phyloP scores from a whole-genome alignment of 2,329 filamentous ascomycete genomes.

The Hansfordia pulvinata region DNA sequence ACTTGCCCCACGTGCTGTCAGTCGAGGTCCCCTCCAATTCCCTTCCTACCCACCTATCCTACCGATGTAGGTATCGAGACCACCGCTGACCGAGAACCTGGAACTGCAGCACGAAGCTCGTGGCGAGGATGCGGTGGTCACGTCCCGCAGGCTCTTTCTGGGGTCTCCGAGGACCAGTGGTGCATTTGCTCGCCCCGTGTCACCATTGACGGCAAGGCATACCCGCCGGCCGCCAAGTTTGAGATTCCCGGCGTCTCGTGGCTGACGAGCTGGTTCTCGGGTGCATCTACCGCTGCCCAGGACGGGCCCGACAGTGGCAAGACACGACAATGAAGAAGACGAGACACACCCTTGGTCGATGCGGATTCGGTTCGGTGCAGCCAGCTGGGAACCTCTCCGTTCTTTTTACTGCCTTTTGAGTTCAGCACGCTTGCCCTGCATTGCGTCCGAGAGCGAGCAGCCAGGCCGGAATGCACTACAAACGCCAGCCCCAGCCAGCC shows the following conservation, averaged over 20 bases:
- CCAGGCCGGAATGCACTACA: too few species aligned
- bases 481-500: too few species aligned
- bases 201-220: constrained; percentile 27
- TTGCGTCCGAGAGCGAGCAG: too few species aligned
- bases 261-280: constrained; percentile 17
- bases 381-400: too few species aligned
- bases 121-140: constrained; percentile 37
- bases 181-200: constrained; percentile 31
- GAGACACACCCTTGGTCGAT: too few species aligned
- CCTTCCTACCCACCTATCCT: background rate
- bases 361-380: too few species aligned
- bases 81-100: background rate
- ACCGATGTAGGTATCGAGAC: background rate
- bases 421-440: too few species aligned
- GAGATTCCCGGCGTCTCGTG: constrained; percentile 24
- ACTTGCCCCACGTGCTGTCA: constrained; percentile 10
- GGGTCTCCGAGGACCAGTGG: constrained; percentile 29
- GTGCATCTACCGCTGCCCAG: constrained; percentile 5
- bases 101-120: constrained; percentile 25
- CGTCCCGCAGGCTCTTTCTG: constrained; percentile 27
- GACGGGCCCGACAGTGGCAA: constrained; percentile 5
- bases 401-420: too few species aligned
- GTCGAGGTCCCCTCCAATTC: background rate
- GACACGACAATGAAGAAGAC: too few species aligned
- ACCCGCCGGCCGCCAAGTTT: constrained; percentile 27